A percentile compares a stretch with the other conserved stretches of the same genome.
Evolutionary conservation across 2,329 filamentous ascomycete genomes (phyloP).

Genomic region (Fusarium dlaminii): DNA sequence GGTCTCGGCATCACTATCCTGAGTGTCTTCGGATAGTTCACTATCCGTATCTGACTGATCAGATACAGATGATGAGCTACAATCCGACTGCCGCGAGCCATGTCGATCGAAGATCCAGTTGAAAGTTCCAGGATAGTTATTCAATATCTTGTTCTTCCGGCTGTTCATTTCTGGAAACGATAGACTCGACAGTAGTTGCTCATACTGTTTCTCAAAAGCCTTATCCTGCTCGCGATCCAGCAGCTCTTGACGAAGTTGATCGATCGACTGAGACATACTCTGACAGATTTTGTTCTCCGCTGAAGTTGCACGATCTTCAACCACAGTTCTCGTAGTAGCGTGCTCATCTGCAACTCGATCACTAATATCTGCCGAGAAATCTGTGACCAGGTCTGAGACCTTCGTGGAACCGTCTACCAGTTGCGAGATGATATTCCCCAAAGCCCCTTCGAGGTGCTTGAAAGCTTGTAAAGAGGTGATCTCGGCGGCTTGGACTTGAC

Average conservation of each 20-base stretch:
- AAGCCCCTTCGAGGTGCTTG: accelerated
- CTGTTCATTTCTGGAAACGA: not conserved
- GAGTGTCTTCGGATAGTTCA: not conserved
- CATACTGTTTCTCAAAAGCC: not conserved
- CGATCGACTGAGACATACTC: not conserved
- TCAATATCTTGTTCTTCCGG: not conserved
- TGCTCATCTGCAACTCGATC: not conserved
- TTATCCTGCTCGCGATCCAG: not conserved
- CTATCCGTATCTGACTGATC: not conserved
- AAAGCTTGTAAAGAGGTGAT: not conserved
- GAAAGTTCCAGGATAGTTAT: not conserved
- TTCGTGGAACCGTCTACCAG: accelerated
- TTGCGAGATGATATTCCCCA: not conserved
- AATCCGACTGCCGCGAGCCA: accelerated
- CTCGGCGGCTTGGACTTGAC: not conserved
- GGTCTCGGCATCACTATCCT: not conserved
- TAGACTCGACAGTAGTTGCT: not conserved
- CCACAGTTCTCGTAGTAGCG: not conserved
- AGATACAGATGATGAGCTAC: too few relatives aligned
- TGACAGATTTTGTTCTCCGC: not conserved
- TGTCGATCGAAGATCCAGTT: not conserved
- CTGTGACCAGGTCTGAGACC: not conserved
- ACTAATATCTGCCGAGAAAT: accelerated
- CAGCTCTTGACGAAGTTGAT: not conserved
- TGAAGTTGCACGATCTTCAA: too few relatives aligned